Conservation (phyloP, 257 asterid species). For the Parsonsia alboflavescens region DNA sequence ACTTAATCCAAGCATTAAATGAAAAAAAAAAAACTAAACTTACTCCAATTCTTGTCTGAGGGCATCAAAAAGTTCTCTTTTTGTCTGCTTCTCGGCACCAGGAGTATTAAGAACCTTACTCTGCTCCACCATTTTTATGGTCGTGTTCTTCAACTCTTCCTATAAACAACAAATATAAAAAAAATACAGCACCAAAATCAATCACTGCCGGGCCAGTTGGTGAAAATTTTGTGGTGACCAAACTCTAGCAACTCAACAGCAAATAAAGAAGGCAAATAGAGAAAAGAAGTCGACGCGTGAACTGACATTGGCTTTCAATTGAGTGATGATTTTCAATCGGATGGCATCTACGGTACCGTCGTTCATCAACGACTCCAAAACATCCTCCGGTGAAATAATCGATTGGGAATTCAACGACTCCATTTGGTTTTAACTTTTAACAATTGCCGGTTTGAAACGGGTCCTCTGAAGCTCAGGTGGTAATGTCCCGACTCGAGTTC, state of each 20-base stretch:
- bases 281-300: neutral
- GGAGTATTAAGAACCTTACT: slow-evolving; percentile 91
- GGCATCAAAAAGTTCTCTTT: slow-evolving; percentile 89
- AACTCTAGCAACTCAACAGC: neutral
- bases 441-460: too few species aligned
- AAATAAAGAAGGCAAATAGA: neutral
- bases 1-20: neutral
- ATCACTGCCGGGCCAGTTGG: neutral
- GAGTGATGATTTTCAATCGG: slow-evolving; percentile 78
- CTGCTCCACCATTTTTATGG: slow-evolving; percentile 95
- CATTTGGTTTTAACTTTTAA: neutral
- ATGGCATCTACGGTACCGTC: slow-evolving; percentile 90
- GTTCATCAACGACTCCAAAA: slow-evolving; percentile 84
- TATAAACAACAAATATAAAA: slow-evolving; percentile 19
- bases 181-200: neutral
- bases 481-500: too few species aligned
- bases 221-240: neutral
- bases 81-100: slow-evolving; percentile 93
- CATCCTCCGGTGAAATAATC: slow-evolving; percentile 81
- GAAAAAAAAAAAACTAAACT: slow-evolving; percentile 20
- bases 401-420: slow-evolving; percentile 23
- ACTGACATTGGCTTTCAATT: slow-evolving; percentile 86
- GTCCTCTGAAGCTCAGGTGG: neutral
- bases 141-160: slow-evolving; percentile 84
- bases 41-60: slow-evolving; percentile 93